Percentiles rank a stretch among this genome's conserved stretches.
Conservation (phyloP, 139 green algal species). For the Micractinium sp. region DNA sequence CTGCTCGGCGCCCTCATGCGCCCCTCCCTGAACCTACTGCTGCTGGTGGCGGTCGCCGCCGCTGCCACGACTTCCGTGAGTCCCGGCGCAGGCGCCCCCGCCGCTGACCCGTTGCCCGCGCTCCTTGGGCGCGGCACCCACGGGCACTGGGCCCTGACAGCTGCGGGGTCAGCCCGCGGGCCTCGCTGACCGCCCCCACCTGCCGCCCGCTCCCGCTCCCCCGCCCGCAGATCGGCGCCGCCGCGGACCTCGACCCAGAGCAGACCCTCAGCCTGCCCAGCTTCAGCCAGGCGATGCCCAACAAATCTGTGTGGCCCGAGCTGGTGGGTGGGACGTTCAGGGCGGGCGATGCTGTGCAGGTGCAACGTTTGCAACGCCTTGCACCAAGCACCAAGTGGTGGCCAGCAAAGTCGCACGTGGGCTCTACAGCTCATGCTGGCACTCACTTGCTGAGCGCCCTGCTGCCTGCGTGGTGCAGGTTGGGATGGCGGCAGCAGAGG, state of each 20-base stretch:
- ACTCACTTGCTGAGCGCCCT: neutral
- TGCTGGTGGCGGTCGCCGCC: neutral
- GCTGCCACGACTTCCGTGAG: neutral
- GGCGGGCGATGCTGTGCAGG: neutral
- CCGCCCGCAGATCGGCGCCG: neutral
- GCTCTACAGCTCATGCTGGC: neutral
- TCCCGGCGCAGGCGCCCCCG: neutral
- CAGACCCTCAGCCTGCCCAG: neutral
- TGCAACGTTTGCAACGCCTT: neutral
- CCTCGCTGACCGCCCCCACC: neutral
- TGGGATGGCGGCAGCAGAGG: neutral
- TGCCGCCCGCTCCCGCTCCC: neutral
- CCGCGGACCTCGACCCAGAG: neutral
- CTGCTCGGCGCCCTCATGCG: neutral
- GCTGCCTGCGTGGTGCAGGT: neutral
- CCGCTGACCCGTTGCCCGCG: neutral
- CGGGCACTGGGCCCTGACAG: no score
- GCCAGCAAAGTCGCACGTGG: neutral
- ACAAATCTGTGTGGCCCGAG: constrained; percentile 12
- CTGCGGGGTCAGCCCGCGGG: no score
- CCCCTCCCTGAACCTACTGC: neutral
- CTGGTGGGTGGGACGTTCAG: neutral
- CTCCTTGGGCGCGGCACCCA: neutral
- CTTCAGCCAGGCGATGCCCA: neutral
- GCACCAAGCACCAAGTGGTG: no score